Base-by-base conservation (phyloP, 2,329 filamentous ascomycete genomes). In the Gnomoniopsis sp. region DNA sequence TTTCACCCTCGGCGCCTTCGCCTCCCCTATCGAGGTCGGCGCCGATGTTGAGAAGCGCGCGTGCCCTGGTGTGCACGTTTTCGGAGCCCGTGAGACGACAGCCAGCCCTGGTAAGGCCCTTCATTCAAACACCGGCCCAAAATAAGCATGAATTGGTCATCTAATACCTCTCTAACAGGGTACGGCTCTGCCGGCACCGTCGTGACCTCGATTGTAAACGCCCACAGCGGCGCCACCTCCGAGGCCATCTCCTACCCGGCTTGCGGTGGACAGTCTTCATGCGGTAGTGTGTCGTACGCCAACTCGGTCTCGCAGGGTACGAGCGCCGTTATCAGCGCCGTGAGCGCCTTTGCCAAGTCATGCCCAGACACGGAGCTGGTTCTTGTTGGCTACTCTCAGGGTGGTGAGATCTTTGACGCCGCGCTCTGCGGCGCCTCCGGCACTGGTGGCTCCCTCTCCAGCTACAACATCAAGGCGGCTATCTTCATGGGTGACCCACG, bases 401-500 rank as follows among this genome's bases (percentile, higher is more conserved):
- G 84, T 15, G 84, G 83, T 30, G 75, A 76, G 6, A 80, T 81
- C 58, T 68, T 71, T 4, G 79, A 77, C 59, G 71, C 76, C 49
- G 77, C 78, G 48, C 72, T 80, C 46, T 67, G 71, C 22, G 77
- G 71, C 57, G 79, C 80, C 14, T 72, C 76, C 0, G 69, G 76
- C 6, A 72, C 72, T 41, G 70, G 81, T 44, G 71, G 74, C 17
- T 74, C 77, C 4, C 73, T 73, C 6, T 82, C 82, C 8, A 70
- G 83, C 15, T 72, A 70, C 47, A 77, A 79, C 68, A 79, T 87
- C 66, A 85, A 85, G 70, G 84, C 79, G 0, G 81, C 79, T 21
- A 85, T 88, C 66, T 81, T 85, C 69, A 84, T 86, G 82, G 84
- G 84, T 8, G 79, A 85, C 66, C 85, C 85, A 19, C 77, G 84